Base-by-base conservation (phyloP, 1,284 basidiomycete species). In the Cystobasidiaceae sp. region DNA sequence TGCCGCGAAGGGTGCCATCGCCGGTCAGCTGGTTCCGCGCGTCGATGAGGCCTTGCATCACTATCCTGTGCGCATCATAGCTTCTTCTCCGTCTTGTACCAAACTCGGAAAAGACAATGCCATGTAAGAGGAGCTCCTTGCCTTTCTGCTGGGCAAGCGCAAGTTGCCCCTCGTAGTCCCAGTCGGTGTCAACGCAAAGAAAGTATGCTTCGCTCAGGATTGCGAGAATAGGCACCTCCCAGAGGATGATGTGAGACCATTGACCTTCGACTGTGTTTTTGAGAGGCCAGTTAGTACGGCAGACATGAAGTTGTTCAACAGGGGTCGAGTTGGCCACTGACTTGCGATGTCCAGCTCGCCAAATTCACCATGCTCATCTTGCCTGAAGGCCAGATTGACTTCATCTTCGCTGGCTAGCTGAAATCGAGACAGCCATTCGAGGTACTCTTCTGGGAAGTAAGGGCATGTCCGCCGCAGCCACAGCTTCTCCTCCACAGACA, bases 191-290 rank as follows among this genome's bases (percentile, higher is more conserved):
- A 21, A 86, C 85, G 13, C 82, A 80, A 50, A 76, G 76, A 72
- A 83, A 84, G 74, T 83, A 83, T 1, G 79, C 78, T 70, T 83
- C 79, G 6, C 76, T 77, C 33, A 80, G 73, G 60, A 80, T 77
- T 17, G 77, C 74, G 75, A 80, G 78, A 17, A 80, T 54, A 2
- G 79, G 79, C 0, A 97, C 92, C 78, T 98, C 94, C 85, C 96
- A 99, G 19, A 97, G 79, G 67, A 98, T 97, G 6, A 89, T 85
- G 69, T 97, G 91, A 0, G 80, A 79, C 94, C 96, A 99, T 3
- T 82, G 81, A 0, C 94, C 94, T 30, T 75, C 74, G 9, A 86
- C 61, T 64, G 52, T 33, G n/a, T n/a, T n/a, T n/a, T n/a, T n/a
- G n/a, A n/a, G n/a, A n/a, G n/a, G n/a, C n/a, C n/a, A n/a, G n/a